Evolutionary conservation across 352 stramenopile species (phyloP), one percentile per base, ranked within the genome.

Genomic region (Plasmopara viticola): DNA sequence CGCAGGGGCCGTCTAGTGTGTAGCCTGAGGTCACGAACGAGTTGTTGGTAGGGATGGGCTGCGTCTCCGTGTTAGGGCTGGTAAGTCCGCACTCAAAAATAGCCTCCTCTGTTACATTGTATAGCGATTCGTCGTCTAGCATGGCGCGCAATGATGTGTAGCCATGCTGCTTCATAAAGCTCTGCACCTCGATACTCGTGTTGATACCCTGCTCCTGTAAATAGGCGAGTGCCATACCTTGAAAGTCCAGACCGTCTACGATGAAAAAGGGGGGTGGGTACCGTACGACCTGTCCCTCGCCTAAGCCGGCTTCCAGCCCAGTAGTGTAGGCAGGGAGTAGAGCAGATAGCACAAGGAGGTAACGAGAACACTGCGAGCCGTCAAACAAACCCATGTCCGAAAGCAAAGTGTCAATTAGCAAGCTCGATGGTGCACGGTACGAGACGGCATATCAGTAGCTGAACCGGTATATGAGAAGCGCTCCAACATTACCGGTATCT

Each of bases 41-140:
- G 56, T 48, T 46, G 56, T 70, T 78, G 37, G 44, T 74, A 43
- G 72, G 72, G 50, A 83, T 74, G 9, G 56, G 56, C 59, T 80
- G 66, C 48, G 48, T 66, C 57, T 78, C 66, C 20, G 60, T 66
- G 37, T 46, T 65, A 31, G 64, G 65, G 42, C 68, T 70, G 15
- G 70, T 84, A 58, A 81, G 63, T 8, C 73, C 73, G 57, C 73
- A 84, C 37, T 79, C 65, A 50, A 79, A 81, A 37, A 75, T 55
- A 35, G 66, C 68, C 41, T 79, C 73, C 40, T 69, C 55, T 35
- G 69, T 75, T 20, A 84, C 73, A 2, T 58, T 45, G 63, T 84
- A 84, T 18, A 76, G 54, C 44, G 50, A 68, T 44, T 78, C 56
- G 48, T 81, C 73, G 51, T 84, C 73, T 68, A 84, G 58, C 55